Evolutionary conservation across 1,284 basidiomycete species (phyloP), one percentile per base, ranked within the genome.

Genomic region (Ceratobasidium theobromae): DNA sequence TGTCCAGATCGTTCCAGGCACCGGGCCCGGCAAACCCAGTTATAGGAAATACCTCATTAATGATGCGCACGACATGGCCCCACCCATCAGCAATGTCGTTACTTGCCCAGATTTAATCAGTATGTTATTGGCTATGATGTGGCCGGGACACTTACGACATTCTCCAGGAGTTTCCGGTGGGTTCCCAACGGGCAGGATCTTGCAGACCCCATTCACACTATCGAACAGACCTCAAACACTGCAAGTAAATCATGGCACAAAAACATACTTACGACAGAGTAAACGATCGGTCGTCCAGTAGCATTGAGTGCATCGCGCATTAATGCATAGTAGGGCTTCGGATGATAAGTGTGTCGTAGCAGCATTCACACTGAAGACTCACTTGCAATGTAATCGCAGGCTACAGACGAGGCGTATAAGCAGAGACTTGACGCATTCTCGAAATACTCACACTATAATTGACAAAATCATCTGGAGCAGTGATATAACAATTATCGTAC

Each of bases 401-500:
- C 57, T 60, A 32, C 16, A 2, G 23, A 25, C 11, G 27, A 3
- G 33, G 30, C 27, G 8, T 54, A 11, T 12, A 21, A 60, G 25
- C 8, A 6, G 16, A 33, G 25, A 3, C 27, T 8, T 21, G 1
- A 4, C n/a, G 12, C 6, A 14, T 21, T 21, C 4, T 32, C 21
- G 25, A 49, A 16, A 41, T 14, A 45, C 57, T 35, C 46, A 60
- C 57, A 67, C 79, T 75, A 57, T 73, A 76, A 67, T 81, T 74
- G 41, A 81, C 78, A 62, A 81, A 81, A 66, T 81, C 79, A 1
- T 79, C 79, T n/a, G 71, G 49, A 70, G 73, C 79, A 23, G 80
- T 79, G 12, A 80, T 76, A 71, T 78, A 82, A 67, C 80, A 81
- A 65, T 82, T 81, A 67, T 82, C 80, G 60, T 81, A 80, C 72